Conservation (phyloP, 305 asterid genomes). For the Caryopteris hybrid region DNA sequence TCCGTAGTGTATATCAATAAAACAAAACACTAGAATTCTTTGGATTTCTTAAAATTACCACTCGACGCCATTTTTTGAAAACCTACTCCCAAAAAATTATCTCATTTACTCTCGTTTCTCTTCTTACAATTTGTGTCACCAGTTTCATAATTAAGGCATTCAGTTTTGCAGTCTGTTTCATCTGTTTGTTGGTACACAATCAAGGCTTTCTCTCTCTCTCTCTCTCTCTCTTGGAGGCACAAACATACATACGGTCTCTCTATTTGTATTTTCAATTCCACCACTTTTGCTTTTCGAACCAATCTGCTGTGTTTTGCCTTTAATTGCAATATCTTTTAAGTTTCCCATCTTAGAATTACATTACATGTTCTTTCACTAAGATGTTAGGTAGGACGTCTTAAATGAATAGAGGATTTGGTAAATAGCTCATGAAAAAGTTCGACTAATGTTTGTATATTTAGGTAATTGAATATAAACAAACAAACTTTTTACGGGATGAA, state of each 20-base stretch:
- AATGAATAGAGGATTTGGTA: no score
- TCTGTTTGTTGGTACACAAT: slow-evolving; percentile 10
- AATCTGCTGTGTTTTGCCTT: slow-evolving; percentile 8
- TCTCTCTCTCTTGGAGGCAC: slow-evolving; percentile 4
- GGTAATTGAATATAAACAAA: no score
- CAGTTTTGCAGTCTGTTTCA: background rate
- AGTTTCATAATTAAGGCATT: background rate
- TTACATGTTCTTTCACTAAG: background rate
- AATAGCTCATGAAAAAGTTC: no score
- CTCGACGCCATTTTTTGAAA: no score
- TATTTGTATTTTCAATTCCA: background rate
- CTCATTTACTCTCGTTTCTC: background rate
- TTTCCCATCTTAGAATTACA: background rate
- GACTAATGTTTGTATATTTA: no score
- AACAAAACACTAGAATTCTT: background rate
- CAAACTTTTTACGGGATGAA: no score
- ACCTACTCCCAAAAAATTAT: no score
- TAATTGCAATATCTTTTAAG: background rate
- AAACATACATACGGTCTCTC: background rate
- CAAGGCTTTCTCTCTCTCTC: slow-evolving; percentile 9
- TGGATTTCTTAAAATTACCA: background rate
- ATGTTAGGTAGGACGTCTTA: no score
- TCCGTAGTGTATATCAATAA: no score
- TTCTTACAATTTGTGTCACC: background rate
- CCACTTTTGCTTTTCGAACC: background rate